phyloP scores from a whole-genome alignment of 2,329 filamentous ascomycete genomes.

The Talaromyces sp. region DNA sequence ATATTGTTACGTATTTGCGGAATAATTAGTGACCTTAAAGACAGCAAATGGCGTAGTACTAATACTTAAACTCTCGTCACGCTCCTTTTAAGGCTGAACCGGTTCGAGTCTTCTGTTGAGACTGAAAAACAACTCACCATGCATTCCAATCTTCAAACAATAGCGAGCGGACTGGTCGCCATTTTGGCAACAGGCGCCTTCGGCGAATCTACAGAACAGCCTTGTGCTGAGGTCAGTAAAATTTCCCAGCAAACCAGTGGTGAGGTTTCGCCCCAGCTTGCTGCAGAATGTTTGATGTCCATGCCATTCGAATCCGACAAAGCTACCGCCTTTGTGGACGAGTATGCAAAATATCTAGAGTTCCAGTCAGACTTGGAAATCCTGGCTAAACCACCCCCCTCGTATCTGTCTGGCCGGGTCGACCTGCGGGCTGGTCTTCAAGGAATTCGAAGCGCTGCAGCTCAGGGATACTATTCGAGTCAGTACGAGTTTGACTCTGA shows the following conservation, averaged over 20 bases:
- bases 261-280: background rate
- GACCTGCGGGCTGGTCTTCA: constrained; percentile 46
- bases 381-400: constrained; percentile 46
- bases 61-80: background rate
- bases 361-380: constrained; percentile 47
- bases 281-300: constrained; percentile 18
- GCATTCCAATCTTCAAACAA: background rate
- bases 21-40: background rate
- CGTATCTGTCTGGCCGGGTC: constrained; percentile 44
- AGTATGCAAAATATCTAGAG: constrained; percentile 33
- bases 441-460: constrained; percentile 40
- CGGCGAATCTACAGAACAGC: background rate
- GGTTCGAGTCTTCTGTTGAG: background rate
- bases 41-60: background rate
- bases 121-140: background rate
- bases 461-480: constrained; percentile 39
- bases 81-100: background rate
- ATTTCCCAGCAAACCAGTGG: background rate
- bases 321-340: constrained; percentile 18
- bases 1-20: background rate
- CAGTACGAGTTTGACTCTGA: constrained; percentile 53
- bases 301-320: constrained; percentile 24
- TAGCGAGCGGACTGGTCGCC: background rate
- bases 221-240: background rate
- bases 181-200: background rate